phyloP scores from a whole-genome alignment of 2,329 filamentous ascomycete species.

The Phialophora expanda region DNA sequence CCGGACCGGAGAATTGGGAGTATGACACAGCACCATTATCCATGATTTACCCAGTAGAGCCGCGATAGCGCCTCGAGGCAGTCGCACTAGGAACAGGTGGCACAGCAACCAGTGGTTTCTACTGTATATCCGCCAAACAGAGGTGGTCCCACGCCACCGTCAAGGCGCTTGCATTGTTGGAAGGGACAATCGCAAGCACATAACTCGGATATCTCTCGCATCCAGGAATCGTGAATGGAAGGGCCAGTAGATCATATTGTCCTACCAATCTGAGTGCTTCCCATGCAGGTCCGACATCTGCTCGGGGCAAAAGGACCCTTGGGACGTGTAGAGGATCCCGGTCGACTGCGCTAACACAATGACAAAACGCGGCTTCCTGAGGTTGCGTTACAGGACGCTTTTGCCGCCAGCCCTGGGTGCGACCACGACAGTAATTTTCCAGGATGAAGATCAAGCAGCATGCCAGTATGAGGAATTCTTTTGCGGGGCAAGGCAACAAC shows the following conservation, averaged over 20 bases:
- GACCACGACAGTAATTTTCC: not conserved
- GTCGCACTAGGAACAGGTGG: not conserved
- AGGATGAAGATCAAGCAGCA: not conserved
- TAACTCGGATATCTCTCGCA: too few species aligned
- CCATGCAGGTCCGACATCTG: not conserved
- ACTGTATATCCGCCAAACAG: not conserved
- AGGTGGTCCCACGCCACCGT: conserved; percentile 3
- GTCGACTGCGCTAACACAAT: not conserved
- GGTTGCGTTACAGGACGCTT: not conserved
- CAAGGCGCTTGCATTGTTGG: conserved; percentile 12
- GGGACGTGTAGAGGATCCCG: not conserved
- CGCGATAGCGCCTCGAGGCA: not conserved
- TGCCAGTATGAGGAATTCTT: not conserved
- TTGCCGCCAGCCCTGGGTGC: not conserved
- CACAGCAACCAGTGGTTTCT: not conserved
- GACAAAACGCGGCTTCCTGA: not conserved
- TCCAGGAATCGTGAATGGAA: not conserved
- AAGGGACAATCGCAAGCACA: not conserved
- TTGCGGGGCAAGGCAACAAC: not conserved
- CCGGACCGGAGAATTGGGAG: not conserved
- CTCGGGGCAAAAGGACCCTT: not conserved
- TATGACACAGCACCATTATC: not conserved
- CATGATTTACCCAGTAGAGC: not conserved
- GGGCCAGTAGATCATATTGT: not conserved
- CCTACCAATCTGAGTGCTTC: not conserved